These are phyloP conservation scores for Saccharomyces kudriavzevii DNA, from an alignment of 805 yeast genomes.

Conservation along the genomic window DNA sequence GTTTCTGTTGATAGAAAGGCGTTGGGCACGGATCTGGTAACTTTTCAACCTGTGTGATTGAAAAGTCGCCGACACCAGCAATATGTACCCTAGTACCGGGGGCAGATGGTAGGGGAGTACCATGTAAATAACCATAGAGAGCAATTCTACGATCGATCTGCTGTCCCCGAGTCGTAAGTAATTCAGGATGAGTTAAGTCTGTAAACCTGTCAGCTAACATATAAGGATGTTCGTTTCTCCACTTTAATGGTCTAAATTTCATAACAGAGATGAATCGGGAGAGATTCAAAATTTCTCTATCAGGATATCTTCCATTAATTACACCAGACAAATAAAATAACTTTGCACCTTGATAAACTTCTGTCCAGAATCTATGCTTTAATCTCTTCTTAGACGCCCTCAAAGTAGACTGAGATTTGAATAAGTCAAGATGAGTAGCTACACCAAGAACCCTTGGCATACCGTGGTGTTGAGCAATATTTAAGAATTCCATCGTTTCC, in stretches of 20 bases:
- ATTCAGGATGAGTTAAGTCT: constrained; percentile 88
- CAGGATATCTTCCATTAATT: constrained; percentile 94
- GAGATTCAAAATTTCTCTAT: constrained; percentile 84
- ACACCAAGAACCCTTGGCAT: constrained; percentile 96
- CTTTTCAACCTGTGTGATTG: constrained; percentile 69
- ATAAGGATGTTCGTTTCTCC: constrained; percentile 98
- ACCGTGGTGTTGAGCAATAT: constrained; percentile 95
- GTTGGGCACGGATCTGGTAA: constrained; percentile 99
- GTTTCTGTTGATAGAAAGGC: constrained; percentile 78
- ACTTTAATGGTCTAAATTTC: constrained; percentile 97
- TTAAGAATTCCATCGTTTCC: constrained; percentile 98
- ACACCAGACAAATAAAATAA: constrained; percentile 91
- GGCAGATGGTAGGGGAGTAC: constrained; percentile 67
- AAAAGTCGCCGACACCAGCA: constrained; percentile 91
- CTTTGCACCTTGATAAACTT: constrained; percentile 96
- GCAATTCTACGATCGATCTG: constrained; percentile 87
- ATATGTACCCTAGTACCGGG: constrained; percentile 74
- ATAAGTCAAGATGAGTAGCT: constrained; percentile 89
- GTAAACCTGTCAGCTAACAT: constrained; percentile 83
- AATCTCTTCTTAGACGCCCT: constrained; percentile 86
- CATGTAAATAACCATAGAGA: constrained; percentile 88
- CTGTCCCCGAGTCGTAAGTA: constrained; percentile 59
- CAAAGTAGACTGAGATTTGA: constrained; percentile 80
- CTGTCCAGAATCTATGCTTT: constrained; percentile 96
- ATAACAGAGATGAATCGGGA: constrained; percentile 90